Evolutionary conservation across 2,329 filamentous ascomycete genomes (phyloP), one percentile per base, ranked within the genome.

Genomic region (Coniochaeta prunicola): DNA sequence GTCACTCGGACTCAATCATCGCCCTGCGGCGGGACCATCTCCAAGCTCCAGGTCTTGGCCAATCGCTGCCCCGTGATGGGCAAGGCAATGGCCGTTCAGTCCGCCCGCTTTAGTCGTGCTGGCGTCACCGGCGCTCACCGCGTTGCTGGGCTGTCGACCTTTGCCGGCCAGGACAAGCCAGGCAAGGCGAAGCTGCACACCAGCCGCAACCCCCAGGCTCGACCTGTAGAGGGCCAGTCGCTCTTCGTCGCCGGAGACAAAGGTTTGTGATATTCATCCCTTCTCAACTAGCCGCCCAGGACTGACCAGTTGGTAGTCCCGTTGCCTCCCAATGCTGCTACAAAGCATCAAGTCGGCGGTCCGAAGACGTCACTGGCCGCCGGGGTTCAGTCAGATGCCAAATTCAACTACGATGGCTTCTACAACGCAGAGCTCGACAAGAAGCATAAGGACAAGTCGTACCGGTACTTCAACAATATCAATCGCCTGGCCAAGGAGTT

Each of bases 401-500:
- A 87, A 69, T 99, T 97, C 75, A 83, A 97, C 74, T 99, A 99
- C 70, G 87, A 96, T 68, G 84, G 74, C 53, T 99, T 97, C 76
- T 99, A 97, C 77, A 78, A 87, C 64, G 79, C 79, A 62, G 93
- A 99, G 74, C 77, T 99, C 66, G 91, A 97, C 68, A 97, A 97
- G 84, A 99, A 99, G 80, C 94, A 96, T 83, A 92, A 96, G 82
- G 94, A 99, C 82, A 97, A 97, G 80, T 97, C 92, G 57, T 99
- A 99, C 80, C 91, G 94, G 70, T 97, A 97, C 80, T 99, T 99
- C 81, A 99, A 99, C 83, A 99, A 99, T 80, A 99, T 99, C 85
- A 99, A 99, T 71, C 92, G 94, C 36, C 82, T 99, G 61, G 94
- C 94, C 65, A 91, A 94, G 77, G 91, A 97, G 64, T 99, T 99